Conservation (phyloP, 129 eudicot genomes). For the Pseudognaphalium luteoalbum region DNA sequence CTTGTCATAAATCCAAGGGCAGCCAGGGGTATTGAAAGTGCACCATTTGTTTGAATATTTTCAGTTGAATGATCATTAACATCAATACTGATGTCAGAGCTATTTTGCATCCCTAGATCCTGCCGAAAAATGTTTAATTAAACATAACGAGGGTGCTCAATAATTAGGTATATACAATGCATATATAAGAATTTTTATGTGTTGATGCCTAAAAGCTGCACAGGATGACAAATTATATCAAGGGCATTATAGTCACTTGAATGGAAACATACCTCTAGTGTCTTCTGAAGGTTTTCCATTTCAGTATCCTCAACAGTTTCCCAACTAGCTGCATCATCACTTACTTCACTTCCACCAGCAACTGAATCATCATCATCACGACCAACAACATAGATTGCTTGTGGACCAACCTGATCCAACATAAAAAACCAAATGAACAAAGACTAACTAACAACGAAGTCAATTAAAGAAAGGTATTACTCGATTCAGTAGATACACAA, state of each 20-base stretch:
- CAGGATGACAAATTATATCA: slow-evolving; percentile 1
- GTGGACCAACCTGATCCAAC: slow-evolving; percentile 85
- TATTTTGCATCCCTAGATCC: slow-evolving; percentile 55
- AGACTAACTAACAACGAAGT: neutral
- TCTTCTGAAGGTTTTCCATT: slow-evolving; percentile 54
- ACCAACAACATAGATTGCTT: slow-evolving; percentile 99
- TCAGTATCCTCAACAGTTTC: slow-evolving; percentile 93
- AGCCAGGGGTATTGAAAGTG: slow-evolving; percentile 78
- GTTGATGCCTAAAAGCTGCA: slow-evolving; percentile 1
- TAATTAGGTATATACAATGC: neutral
- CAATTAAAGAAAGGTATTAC: neutral
- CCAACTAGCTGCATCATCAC: slow-evolving; percentile 99
- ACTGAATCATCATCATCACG: slow-evolving; percentile 74
- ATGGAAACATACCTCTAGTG: slow-evolving; percentile 52
- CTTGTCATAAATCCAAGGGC: slow-evolving; percentile 78
- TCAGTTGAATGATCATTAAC: slow-evolving; percentile 51
- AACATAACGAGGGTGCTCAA: neutral
- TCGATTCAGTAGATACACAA: neutral
- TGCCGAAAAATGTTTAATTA: slow-evolving; percentile 30
- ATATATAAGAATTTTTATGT: neutral
- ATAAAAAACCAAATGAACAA: slow-evolving; percentile 20
- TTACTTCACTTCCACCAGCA: slow-evolving; percentile 76
- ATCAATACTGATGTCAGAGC: slow-evolving; percentile 44
- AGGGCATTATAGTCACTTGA: slow-evolving; percentile 14
- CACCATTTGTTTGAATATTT: slow-evolving; percentile 61